Evolutionary conservation across 768 basidiomycete species (phyloP), one percentile per base, ranked within the genome.

Genomic region (Agrocybe chaxingu): DNA sequence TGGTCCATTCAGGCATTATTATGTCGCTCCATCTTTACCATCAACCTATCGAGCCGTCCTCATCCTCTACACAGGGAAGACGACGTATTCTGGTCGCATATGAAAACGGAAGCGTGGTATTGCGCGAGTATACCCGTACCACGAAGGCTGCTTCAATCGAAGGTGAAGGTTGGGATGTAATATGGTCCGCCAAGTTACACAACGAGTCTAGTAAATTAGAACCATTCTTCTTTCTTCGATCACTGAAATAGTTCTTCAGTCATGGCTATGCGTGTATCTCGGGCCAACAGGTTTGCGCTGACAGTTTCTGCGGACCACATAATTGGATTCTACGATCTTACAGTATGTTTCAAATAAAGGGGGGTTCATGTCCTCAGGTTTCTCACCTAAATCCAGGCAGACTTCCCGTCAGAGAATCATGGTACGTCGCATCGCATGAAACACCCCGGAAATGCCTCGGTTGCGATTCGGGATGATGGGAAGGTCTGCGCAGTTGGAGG

Each of bases 221-320:
- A 5, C 24, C 24, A 24, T 42, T 41, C 16, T 42, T 16, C 5
- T 29, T 7, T 5, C 13, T 31, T n/a, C 4, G 36, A n/a, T 12
- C 10, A 7, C 35, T 51, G 19, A 52, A 8, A 11, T 32, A 34
- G 44, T 9, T 37, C 2, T 30, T 30, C 46, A 64, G 93, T 95
- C 46, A 94, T 96, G 92, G 86, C 86, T 3, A 88, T 92, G 87
- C 67, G 81, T 0, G 84, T 92, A 1, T 81, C 87, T 6, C 69
- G 65, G 16, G 76, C 78, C 53, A 73, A 77, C 40, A 61, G 66
- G 19, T 74, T 87, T 50, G 92, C 87, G 3, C 63, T 93, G 50
- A 85, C 89, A 0, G 86, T 93, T 4, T 96, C 94, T 4, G 92
- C 88, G 0, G 93, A 97, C 64, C 85, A 95, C 57, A 65, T 89